Conservation (phyloP, 148 eudicot species). For the Cornus suecica region DNA sequence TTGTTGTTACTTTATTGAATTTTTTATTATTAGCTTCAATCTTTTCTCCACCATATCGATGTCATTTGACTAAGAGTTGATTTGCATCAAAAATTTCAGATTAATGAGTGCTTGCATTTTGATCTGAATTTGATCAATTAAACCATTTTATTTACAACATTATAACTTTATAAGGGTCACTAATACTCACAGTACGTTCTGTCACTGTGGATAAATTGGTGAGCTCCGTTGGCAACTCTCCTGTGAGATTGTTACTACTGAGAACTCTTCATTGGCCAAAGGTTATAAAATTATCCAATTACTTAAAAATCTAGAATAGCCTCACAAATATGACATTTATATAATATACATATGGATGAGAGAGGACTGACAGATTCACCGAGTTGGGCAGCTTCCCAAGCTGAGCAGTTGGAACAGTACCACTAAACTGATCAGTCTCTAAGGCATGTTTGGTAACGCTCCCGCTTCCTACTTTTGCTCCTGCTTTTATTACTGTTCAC, state of each 20-base stretch:
- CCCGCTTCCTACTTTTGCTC: too few relatives aligned
- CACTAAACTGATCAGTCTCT: neutral
- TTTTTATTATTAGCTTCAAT: too few relatives aligned
- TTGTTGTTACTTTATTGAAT: too few relatives aligned
- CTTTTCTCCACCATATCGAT: too few relatives aligned
- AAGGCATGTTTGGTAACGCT: too few relatives aligned
- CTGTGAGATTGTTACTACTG: conserved; percentile 45
- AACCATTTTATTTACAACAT: too few relatives aligned
- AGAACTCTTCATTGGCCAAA: conserved; percentile 37
- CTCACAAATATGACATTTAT: neutral
- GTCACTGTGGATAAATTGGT: conserved; percentile 33
- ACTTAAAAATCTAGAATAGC: neutral
- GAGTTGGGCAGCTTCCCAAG: neutral
- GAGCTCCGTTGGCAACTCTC: conserved; percentile 46
- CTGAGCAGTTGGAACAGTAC: neutral
- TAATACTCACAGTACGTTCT: conserved; percentile 49
- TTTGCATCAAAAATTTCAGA: too few relatives aligned
- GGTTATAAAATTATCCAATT: neutral
- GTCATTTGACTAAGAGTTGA: too few relatives aligned
- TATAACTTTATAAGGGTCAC: neutral
- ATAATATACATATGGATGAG: neutral
- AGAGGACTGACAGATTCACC: conserved; percentile 4
- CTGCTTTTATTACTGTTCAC: too few relatives aligned
- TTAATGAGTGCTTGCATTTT: too few relatives aligned
- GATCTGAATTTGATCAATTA: too few relatives aligned